These are phyloP conservation scores for Candida freyschussii DNA, from an alignment of 1,139 yeast genomes.

Conservation along the genomic window DNA sequence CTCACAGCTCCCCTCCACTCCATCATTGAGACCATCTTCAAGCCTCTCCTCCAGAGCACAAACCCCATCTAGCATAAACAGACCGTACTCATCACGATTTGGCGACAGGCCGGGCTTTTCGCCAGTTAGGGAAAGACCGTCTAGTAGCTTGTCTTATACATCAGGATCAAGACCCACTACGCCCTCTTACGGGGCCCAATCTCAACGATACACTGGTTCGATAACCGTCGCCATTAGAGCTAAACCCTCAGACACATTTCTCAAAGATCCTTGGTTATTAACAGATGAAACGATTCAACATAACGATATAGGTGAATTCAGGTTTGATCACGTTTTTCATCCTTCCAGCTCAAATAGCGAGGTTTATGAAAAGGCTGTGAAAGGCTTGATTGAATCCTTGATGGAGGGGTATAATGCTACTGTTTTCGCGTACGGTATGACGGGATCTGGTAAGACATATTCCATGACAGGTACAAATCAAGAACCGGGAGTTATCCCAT, in stretches of 20 bases:
- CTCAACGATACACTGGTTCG: slow-evolving; percentile 30
- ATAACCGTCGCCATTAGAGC: slow-evolving; percentile 35
- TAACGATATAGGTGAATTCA: slow-evolving; percentile 51
- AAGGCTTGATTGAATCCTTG: slow-evolving; percentile 58
- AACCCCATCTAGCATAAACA: slow-evolving; percentile 16
- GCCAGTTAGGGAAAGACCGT: slow-evolving; percentile 20
- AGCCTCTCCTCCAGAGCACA: slow-evolving; percentile 17
- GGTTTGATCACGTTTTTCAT: slow-evolving; percentile 73
- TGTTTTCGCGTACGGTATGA: slow-evolving; percentile 90
- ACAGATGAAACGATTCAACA: slow-evolving; percentile 41
- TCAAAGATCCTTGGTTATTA: slow-evolving; percentile 36
- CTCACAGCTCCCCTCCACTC: slow-evolving; percentile 16
- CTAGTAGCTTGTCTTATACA: slow-evolving; percentile 10
- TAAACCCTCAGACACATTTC: slow-evolving; percentile 28
- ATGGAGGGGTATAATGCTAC: slow-evolving; percentile 85
- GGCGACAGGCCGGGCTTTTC: slow-evolving; percentile 17
- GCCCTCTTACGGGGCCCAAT: slow-evolving; percentile 14
- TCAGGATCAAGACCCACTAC: slow-evolving; percentile 20
- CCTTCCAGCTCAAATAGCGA: slow-evolving; percentile 48
- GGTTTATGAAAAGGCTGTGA: slow-evolving; percentile 60
- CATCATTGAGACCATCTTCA: slow-evolving; percentile 19
- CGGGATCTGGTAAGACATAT: slow-evolving; percentile 93
- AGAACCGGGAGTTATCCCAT: slow-evolving; percentile 76
- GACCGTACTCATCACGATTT: slow-evolving; percentile 12
- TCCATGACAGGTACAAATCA: slow-evolving; percentile 74